Evolutionary conservation across 1,284 basidiomycete species (phyloP), one percentile per base, ranked within the genome.

Genomic region (Papiliotrema nemorosa): DNA sequence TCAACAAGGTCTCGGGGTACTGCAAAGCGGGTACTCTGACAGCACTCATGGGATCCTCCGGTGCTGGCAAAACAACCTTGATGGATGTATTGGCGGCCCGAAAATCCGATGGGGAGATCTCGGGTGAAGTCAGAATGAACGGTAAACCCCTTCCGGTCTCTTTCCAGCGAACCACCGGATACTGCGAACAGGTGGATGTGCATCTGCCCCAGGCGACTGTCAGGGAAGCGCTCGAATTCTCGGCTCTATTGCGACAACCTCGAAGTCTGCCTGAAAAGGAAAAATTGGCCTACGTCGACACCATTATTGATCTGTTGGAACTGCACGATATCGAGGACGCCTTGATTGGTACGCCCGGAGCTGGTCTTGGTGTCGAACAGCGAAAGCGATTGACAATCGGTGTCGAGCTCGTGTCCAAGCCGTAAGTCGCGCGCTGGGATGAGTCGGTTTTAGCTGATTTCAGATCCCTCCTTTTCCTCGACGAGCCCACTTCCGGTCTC

Each of bases 201-300:
- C 69, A 70, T 51, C 57, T 68, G 5, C 67, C 67, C 9, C 59
- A 60, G 44, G 53, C 70, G 3, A 74, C 72, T 6, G 90, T 94
- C 3, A 79, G 88, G 21, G 90, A 94, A 64, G 86, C 90, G 0
- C 74, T 94, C 0, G 74, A 83, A 27, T 90, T 93, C 74, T 88
- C 86, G 1, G 90, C 90, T 0, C 80, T 84, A 55, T 76, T 93
- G 9, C 83, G 90, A 18, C 90, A 93, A 63, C 85, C 87, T 0
- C 71, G 78, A 4, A 77, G 77, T 3, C 80, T 88, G 1, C 77
- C 87, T 0, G 70, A 78, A 5, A 14, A 60, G 55, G 78, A 80
- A 34, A 79, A 79, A 66, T 69, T 79, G 43, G 76, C 71, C 20
- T 80, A 79, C 61, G 78, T 79, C 46, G 77, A 81, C 49, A 73